phyloP scores from a whole-genome alignment of 768 basidiomycete genomes.

The Filobasidium wieringae region DNA sequence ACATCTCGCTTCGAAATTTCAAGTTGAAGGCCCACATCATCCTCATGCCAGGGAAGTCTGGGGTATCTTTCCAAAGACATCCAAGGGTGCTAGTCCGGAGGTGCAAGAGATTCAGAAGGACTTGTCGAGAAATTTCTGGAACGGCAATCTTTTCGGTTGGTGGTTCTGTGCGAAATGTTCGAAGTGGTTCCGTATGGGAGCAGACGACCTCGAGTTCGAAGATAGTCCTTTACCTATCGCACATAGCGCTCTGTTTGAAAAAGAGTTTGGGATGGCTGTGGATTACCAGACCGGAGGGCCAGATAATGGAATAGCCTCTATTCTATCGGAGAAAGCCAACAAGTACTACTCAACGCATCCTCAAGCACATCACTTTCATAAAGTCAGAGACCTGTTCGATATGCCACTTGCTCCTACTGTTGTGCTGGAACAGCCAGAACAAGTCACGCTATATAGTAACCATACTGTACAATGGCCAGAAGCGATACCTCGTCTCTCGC shows the following conservation, averaged over 20 bases:
- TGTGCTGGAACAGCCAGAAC: background rate
- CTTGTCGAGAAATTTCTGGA: background rate
- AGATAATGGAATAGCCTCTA: background rate
- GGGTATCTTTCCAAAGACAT: no score
- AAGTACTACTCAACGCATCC: background rate
- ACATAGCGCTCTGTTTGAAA: background rate
- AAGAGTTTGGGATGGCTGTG: background rate
- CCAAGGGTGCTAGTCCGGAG: no score
- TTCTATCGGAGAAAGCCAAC: background rate
- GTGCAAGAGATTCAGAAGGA: no score
- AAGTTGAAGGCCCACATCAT: no score
- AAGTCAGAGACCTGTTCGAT: background rate
- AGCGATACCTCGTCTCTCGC: background rate
- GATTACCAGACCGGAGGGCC: background rate
- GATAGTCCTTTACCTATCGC: background rate
- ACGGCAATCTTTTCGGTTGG: background rate
- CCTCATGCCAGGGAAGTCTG: no score
- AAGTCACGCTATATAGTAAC: background rate
- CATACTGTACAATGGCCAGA: background rate
- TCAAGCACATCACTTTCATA: conserved; percentile 12
- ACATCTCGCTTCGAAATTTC: no score
- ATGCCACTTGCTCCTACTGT: background rate
- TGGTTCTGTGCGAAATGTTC: conserved; percentile 9
- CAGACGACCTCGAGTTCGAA: background rate
- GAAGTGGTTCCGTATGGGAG: conserved; percentile 4